Evolutionary conservation across 2,329 filamentous ascomycete species (phyloP).

Genomic region (Diaporthe vexans): DNA sequence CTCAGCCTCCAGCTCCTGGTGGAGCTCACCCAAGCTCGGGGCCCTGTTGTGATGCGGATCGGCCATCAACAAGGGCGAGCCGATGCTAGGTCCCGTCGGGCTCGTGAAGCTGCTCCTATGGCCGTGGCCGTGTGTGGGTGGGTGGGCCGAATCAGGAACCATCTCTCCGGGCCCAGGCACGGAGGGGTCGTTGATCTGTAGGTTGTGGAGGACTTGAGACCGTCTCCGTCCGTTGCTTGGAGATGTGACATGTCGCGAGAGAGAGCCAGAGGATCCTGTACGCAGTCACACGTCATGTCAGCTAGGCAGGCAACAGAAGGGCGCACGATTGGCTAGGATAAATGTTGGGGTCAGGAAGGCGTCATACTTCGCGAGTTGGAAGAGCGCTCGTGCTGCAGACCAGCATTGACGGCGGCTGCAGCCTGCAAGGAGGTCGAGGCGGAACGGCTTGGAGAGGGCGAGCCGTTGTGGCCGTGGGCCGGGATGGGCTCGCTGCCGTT

Average conservation of each 20-base stretch:
- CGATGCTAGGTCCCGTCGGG: conserved; percentile 30
- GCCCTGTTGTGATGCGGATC: conserved; percentile 76
- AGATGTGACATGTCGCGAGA: conserved; percentile 39
- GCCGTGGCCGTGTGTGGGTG: conserved; percentile 44
- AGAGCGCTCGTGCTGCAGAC: conserved; percentile 76
- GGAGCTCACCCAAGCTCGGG: conserved; percentile 81
- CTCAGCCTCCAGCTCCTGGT: conserved; percentile 84
- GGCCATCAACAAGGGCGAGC: conserved; percentile 56
- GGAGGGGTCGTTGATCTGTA: conserved; percentile 79
- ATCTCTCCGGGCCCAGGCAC: conserved; percentile 79
- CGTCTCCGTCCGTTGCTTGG: conserved; percentile 66
- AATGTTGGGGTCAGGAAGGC: conserved; percentile 45
- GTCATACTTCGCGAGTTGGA: conserved; percentile 60
- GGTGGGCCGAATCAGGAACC: conserved; percentile 60
- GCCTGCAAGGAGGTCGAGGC: conserved; percentile 81
- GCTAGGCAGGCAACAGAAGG: background rate
- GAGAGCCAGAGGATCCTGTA: conserved; percentile 40
- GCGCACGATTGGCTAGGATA: conserved; percentile 42
- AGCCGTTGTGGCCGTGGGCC: conserved; percentile 53
- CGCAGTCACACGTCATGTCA: conserved; percentile 3
- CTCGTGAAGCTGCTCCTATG: conserved; percentile 51
- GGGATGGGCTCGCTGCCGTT: conserved; percentile 45
- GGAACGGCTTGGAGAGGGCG: conserved; percentile 70
- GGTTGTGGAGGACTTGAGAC: conserved; percentile 79
- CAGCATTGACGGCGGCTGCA: conserved; percentile 82